These are phyloP conservation scores for Mortierella hygrophila DNA, from an alignment of 192 early-diverging fungal genomes.

Conservation along the genomic window DNA sequence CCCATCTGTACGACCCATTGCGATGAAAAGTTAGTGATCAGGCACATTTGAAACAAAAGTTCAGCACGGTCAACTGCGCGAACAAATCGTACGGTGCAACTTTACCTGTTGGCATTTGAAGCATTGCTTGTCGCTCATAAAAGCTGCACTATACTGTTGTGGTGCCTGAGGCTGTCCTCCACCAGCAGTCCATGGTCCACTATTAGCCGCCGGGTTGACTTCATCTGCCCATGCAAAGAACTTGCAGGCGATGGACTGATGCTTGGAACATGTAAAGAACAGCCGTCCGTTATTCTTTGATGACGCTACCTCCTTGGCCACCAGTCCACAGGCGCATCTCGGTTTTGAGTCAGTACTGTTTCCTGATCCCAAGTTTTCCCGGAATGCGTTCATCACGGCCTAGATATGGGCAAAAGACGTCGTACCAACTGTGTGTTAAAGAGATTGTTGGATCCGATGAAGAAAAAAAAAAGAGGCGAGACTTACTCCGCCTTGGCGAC, in stretches of 20 bases:
- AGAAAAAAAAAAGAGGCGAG: no score
- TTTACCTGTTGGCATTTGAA: slow-evolving; percentile 31
- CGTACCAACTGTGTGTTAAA: background rate
- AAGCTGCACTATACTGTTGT: background rate
- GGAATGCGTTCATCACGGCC: slow-evolving; percentile 20
- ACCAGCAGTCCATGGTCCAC: slow-evolving; percentile 7
- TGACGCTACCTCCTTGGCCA: slow-evolving; percentile 24
- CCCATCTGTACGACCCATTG: slow-evolving; percentile 11
- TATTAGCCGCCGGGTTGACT: background rate
- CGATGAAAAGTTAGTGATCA: background rate
- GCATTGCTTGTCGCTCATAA: background rate
- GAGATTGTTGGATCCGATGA: no score
- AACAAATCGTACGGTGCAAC: background rate
- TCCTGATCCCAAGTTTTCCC: slow-evolving; percentile 12
- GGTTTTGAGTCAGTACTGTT: slow-evolving; percentile 10
- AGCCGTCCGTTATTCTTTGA: slow-evolving; percentile 7
- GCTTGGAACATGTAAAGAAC: slow-evolving; percentile 36
- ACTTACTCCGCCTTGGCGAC: slow-evolving; percentile 13
- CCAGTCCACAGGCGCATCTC: slow-evolving; percentile 23
- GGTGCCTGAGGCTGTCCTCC: background rate
- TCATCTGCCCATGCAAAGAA: slow-evolving; percentile 76
- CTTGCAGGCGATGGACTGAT: slow-evolving; percentile 46
- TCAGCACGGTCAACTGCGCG: background rate
- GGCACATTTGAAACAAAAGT: background rate
- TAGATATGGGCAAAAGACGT: background rate